phyloP scores from a whole-genome alignment of 2,329 filamentous ascomycete genomes.

The Aspergillus sp. region DNA sequence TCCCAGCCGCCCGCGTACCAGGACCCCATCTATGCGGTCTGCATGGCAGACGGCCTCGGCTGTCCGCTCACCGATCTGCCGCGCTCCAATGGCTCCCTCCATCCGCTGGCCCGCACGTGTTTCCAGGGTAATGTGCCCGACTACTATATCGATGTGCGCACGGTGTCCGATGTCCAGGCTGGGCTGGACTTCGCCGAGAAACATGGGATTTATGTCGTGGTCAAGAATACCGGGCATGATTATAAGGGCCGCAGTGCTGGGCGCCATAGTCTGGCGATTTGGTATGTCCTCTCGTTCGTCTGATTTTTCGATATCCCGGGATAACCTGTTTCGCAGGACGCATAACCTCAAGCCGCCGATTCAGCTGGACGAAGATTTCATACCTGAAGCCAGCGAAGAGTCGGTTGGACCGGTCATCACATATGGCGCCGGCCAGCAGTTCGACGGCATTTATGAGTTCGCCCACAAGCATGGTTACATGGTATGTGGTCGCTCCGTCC shows the following conservation, averaged over 20 bases:
- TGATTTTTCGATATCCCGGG: slow-evolving; percentile 25
- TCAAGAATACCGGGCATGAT: slow-evolving; percentile 29
- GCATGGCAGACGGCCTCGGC: too few relatives aligned
- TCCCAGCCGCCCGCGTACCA: slow-evolving; percentile 23
- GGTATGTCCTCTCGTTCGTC: slow-evolving; percentile 55
- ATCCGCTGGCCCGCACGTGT: too few relatives aligned
- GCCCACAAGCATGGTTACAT: slow-evolving; percentile 15
- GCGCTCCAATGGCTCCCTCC: too few relatives aligned
- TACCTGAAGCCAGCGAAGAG: too few relatives aligned
- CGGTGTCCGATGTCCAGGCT: slow-evolving; percentile 5
- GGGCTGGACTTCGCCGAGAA: slow-evolving; percentile 7
- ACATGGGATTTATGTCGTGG: slow-evolving; percentile 7
- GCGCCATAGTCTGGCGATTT: slow-evolving; percentile 19
- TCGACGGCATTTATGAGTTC: slow-evolving; percentile 17
- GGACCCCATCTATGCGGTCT: too few relatives aligned
- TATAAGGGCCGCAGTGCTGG: slow-evolving; percentile 24
- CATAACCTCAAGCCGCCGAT: slow-evolving; percentile 25
- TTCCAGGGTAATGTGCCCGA: slow-evolving; percentile 8
- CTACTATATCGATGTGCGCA: slow-evolving; percentile 6
- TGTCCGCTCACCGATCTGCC: slow-evolving; percentile 23
- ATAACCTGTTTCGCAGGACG: slow-evolving; percentile 21
- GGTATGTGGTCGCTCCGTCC: too few relatives aligned
- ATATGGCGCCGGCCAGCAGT: slow-evolving; percentile 20
- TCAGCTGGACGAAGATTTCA: slow-evolving; percentile 39
- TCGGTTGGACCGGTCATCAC: too few relatives aligned